phyloP scores from a whole-genome alignment of 805 yeast species.

The Wickerhamomyces chambardii region DNA sequence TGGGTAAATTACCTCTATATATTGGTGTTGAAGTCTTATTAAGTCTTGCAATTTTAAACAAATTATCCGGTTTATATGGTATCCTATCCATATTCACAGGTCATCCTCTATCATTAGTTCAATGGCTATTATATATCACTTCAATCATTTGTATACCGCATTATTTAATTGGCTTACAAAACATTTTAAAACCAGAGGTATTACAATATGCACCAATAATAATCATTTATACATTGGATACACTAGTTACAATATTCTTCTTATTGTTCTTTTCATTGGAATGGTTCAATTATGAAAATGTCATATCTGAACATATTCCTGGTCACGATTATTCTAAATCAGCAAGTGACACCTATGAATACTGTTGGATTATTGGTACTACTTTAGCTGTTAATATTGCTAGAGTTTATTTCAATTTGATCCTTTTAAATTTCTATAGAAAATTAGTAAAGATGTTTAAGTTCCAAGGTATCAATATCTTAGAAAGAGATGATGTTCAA shows the following conservation, averaged over 20 bases:
- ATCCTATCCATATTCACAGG: conserved; percentile 81
- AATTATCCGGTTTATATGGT: conserved; percentile 86
- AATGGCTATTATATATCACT: conserved; percentile 69
- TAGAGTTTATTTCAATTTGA: conserved; percentile 52
- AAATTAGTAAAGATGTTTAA: conserved; percentile 41
- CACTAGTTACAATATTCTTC: conserved; percentile 55
- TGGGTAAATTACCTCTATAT: conserved; percentile 70
- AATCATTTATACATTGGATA: conserved; percentile 56
- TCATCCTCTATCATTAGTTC: conserved; percentile 74
- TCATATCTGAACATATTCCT: conserved; percentile 11
- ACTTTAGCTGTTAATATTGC: conserved; percentile 36
- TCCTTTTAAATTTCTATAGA: conserved; percentile 51
- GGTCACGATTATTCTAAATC: conserved; percentile 29
- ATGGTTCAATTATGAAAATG: conserved; percentile 59
- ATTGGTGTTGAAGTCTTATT: conserved; percentile 81
- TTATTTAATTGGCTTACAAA: conserved; percentile 48
- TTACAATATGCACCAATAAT: conserved; percentile 56
- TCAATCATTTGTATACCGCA: conserved; percentile 57
- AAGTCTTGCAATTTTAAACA: conserved; percentile 72
- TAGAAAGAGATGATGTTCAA: conserved; percentile 22
- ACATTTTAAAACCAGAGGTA: conserved; percentile 44
- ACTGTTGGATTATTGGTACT: conserved; percentile 44
- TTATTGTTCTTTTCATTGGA: conserved; percentile 64
- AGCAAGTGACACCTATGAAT: conserved; percentile 51
- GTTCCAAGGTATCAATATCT: conserved; percentile 23